A percentile compares a stretch with the other conserved stretches of the same genome.
Evolutionary conservation across 2,329 filamentous ascomycete species (phyloP).

Genomic region (Colletotrichum shisoi): DNA sequence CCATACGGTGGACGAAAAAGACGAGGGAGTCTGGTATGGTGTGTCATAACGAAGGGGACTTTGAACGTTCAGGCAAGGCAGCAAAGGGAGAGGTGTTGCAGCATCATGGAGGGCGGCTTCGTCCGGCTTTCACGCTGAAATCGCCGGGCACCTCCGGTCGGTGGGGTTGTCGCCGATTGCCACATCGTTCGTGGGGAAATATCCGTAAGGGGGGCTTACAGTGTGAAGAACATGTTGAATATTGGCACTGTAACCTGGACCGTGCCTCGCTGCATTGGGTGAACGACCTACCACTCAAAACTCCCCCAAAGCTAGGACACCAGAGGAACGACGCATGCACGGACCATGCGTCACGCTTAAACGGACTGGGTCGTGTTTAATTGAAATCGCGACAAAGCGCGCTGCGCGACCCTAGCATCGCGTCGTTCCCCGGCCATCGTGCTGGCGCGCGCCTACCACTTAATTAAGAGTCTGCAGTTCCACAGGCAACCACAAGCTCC

Average conservation of each 20-base stretch:
- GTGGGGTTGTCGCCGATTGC: slow-evolving; percentile 20
- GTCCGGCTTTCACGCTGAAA: slow-evolving; percentile 28
- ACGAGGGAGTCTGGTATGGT: not conserved
- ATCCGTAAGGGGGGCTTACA: slow-evolving; percentile 11
- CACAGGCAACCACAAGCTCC: slow-evolving; percentile 17
- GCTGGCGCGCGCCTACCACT: slow-evolving; percentile 32
- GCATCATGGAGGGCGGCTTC: slow-evolving; percentile 24
- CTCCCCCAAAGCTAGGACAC: too few species aligned
- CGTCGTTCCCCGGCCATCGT: slow-evolving; percentile 38
- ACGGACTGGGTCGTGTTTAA: slow-evolving; percentile 17
- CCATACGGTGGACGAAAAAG: not conserved
- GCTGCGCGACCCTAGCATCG: slow-evolving; percentile 24
- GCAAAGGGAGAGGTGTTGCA: slow-evolving; percentile 8
- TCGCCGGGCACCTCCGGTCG: slow-evolving; percentile 34
- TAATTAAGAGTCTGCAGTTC: slow-evolving; percentile 37
- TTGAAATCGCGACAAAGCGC: slow-evolving; percentile 33
- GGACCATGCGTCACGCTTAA: not conserved
- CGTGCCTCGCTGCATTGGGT: slow-evolving; percentile 9
- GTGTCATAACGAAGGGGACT: slow-evolving; percentile 4
- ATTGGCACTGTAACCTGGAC: slow-evolving; percentile 1
- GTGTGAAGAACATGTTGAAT: not conserved
- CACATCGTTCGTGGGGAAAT: slow-evolving; percentile 22
- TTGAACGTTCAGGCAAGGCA: not conserved
- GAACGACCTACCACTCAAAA: too few species aligned
- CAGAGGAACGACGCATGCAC: slow-evolving; percentile 3